Evolutionary conservation across 2,329 filamentous ascomycete species (phyloP).

Genomic region (Microcyclosporella mali): DNA sequence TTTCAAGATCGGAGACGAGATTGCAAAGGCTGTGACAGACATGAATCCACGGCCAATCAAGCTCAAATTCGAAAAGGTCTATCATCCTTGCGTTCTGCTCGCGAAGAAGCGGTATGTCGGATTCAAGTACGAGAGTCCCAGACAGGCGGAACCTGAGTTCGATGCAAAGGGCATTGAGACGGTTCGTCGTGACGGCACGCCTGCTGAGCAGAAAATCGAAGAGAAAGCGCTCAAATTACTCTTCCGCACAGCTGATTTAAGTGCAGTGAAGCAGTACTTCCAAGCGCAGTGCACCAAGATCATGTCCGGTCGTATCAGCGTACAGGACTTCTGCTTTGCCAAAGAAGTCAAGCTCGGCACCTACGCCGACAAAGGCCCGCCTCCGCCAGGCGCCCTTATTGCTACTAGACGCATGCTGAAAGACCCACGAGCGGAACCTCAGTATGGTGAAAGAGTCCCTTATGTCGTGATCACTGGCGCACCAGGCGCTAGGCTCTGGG

Average conservation of each 20-base stretch:
- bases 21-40: slow-evolving; percentile 76
- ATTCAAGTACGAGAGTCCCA: slow-evolving; percentile 82
- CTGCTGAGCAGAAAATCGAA: slow-evolving; percentile 93
- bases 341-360: slow-evolving; percentile 84
- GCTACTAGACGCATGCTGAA: slow-evolving; percentile 79
- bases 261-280: slow-evolving; percentile 83
- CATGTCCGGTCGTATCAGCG: slow-evolving; percentile 77
- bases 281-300: slow-evolving; percentile 87
- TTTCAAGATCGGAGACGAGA: slow-evolving; percentile 88
- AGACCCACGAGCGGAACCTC: slow-evolving; percentile 80
- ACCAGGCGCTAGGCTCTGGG: slow-evolving; percentile 76
- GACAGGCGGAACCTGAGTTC: slow-evolving; percentile 76
- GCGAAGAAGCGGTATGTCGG: slow-evolving; percentile 98
- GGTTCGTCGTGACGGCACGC: slow-evolving; percentile 87
- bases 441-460: slow-evolving; percentile 90
- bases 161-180: slow-evolving; percentile 99
- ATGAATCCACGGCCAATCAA: slow-evolving; percentile 89
- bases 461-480: slow-evolving; percentile 89
- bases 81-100: slow-evolving; percentile 86
- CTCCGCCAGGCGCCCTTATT: slow-evolving; percentile 82
- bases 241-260: slow-evolving; percentile 84
- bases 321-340: slow-evolving; percentile 95
- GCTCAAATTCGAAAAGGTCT: slow-evolving; percentile 98
- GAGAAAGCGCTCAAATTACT: slow-evolving; percentile 84
- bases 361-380: slow-evolving; percentile 72